Conservation (phyloP, 805 yeast species). For the Starmera amethionina region DNA sequence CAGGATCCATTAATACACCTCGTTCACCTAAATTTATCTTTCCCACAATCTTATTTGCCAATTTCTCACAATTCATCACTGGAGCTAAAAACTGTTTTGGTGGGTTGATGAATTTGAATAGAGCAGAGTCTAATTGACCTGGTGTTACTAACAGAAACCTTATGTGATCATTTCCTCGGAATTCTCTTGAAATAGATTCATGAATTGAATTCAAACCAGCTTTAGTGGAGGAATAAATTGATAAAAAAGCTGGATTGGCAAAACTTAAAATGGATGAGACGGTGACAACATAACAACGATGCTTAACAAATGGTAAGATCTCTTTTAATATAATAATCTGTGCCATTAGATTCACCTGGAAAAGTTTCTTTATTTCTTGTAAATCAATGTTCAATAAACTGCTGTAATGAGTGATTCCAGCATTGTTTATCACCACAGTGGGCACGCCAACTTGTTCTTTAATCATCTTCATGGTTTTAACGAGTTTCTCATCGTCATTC, state of each 20-base stretch:
- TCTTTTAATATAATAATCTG: conserved; percentile 58
- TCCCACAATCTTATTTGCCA: conserved; percentile 46
- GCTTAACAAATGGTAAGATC: conserved; percentile 49
- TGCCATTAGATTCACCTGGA: conserved; percentile 57
- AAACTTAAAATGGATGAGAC: conserved; percentile 75
- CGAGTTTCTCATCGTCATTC: conserved; percentile 34
- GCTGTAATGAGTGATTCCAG: conserved; percentile 56
- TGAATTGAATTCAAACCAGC: conserved; percentile 78
- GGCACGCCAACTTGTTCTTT: conserved; percentile 38
- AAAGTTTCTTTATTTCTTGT: conserved; percentile 44
- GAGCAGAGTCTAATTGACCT: conserved; percentile 68
- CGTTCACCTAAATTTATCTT: conserved; percentile 52
- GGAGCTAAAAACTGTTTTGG: conserved; percentile 78
- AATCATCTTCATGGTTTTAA: conserved; percentile 29
- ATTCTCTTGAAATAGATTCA: conserved; percentile 70
- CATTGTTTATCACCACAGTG: conserved; percentile 70
- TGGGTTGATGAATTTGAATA: conserved; percentile 70
- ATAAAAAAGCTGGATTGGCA: conserved; percentile 52
- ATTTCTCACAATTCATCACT: conserved; percentile 45
- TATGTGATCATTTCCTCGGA: conserved; percentile 43
- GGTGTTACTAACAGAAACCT: conserved; percentile 71
- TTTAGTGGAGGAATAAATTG: conserved; percentile 80
- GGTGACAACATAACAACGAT: conserved; percentile 67
- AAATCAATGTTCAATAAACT: conserved; percentile 37
- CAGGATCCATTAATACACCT: conserved; percentile 64